Conservation (phyloP, 2,329 filamentous ascomycete genomes). For the Ilyonectria destructans region DNA sequence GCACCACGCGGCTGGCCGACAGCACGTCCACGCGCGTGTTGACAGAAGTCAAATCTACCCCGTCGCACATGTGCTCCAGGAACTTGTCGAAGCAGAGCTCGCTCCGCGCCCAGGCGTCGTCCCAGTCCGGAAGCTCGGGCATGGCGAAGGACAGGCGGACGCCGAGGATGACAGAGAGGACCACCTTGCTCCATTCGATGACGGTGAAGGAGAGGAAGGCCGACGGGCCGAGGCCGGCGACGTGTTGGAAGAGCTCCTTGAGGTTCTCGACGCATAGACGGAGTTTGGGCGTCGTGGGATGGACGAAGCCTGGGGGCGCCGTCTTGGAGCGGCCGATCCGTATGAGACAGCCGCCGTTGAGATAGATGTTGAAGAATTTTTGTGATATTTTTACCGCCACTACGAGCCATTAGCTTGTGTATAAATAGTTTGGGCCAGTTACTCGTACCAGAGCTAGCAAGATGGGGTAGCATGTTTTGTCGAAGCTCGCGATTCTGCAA, state of each 20-base stretch:
- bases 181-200: constrained; percentile 62
- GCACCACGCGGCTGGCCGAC: constrained; percentile 63
- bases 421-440: too few relatives aligned
- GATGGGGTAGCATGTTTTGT: constrained; percentile 53
- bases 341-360: constrained; percentile 59
- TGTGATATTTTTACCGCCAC: constrained; percentile 52
- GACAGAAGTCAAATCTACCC: constrained; percentile 42
- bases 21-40: constrained; percentile 59
- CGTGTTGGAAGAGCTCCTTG: constrained; percentile 53
- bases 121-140: constrained; percentile 54
- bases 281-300: constrained; percentile 43
- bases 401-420: constrained; percentile 41
- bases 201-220: constrained; percentile 57
- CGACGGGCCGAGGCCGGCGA: constrained; percentile 50
- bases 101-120: constrained; percentile 57
- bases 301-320: constrained; percentile 27
- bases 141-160: constrained; percentile 65
- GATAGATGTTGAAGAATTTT: constrained; percentile 57
- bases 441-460: constrained; percentile 49
- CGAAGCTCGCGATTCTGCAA: constrained; percentile 62
- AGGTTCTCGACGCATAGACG: constrained; percentile 46
- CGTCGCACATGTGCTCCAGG: constrained; percentile 55
- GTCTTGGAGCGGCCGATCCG: constrained; percentile 29
- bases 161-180: constrained; percentile 59
- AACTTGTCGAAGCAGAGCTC: constrained; percentile 59